Evolutionary conservation across 768 basidiomycete species (phyloP), one percentile per base, ranked within the genome.

Genomic region (Termitomyces heimii): DNA sequence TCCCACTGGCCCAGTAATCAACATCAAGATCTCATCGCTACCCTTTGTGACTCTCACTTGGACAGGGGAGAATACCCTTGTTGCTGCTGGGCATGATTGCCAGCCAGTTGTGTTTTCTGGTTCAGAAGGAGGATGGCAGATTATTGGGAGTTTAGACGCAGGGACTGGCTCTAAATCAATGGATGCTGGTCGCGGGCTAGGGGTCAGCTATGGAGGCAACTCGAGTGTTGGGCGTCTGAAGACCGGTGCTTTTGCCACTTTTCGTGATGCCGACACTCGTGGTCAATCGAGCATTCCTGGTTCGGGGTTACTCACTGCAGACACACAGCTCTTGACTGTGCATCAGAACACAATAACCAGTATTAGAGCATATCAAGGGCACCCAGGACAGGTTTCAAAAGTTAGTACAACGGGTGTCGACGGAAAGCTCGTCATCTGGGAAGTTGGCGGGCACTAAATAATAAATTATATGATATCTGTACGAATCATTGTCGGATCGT

Each of bases 321-420:
- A 89, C 65, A 91, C 89, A 3, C 92, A 95, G 68, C 73, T 96
- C 52, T 74, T 82, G 66, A 98, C 97, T 14, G 81, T 97, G 50
- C 97, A 98, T 68, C 97, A 98, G 80, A 99, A 99, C 76, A 97
- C 95, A 37, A 97, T 99, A 72, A 98, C 94, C n/a, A 87, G 80
- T 63, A 79, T 98, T 40, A 76, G 94, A 56, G 75, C 90, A 28
- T 97, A 90, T 66, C 87, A 87, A 60, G 76, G 73, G 1, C 62
- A 65, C 3, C 78, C 76, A 13, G 86, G 83, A 0, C 72, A 74
- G 2, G 86, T 98, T 5, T 76, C 73, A 47, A 82, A 82, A 65
- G 88, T 99, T 59, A 94, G 90, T 69, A 97, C 95, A 20, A 87
- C 86, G 16, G 97, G 95, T 2, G 92, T 95, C 34, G 97, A 98